Evolutionary conservation across 2,329 filamentous ascomycete species (phyloP).

Genomic region (Xylaria sp.): DNA sequence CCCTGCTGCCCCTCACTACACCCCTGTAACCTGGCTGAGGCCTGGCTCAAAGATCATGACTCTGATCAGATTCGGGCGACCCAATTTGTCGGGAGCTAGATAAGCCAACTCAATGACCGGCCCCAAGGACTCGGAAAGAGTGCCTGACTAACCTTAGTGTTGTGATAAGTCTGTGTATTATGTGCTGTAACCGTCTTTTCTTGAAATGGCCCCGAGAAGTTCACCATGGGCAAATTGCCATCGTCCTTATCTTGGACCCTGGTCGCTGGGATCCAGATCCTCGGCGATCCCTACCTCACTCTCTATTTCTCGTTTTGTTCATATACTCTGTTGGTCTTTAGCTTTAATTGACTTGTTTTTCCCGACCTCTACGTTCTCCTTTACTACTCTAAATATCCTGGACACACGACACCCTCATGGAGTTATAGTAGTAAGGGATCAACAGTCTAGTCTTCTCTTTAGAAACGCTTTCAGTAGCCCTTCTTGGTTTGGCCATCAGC

Average conservation of each 20-base stretch:
- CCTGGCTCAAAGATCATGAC: background rate
- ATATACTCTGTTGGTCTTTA: slow-evolving; percentile 6
- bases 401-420: slow-evolving; percentile 19
- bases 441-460: background rate
- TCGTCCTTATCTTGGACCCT: slow-evolving; percentile 21
- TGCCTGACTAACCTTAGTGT: background rate
- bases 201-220: background rate
- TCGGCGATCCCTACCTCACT: slow-evolving; percentile 12
- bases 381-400: background rate
- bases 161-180: background rate
- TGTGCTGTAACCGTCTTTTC: background rate
- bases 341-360: background rate
- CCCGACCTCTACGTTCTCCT: background rate
- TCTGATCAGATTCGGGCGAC: slow-evolving; percentile 1
- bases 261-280: slow-evolving; percentile 10
- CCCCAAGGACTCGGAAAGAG: slow-evolving; percentile 1
- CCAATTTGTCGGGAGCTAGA: slow-evolving; percentile 33
- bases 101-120: background rate
- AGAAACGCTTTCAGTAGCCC: background rate
- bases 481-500: background rate
- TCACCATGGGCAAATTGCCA: background rate
- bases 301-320: slow-evolving; percentile 5
- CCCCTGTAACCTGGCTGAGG: background rate
- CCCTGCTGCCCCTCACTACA: background rate
- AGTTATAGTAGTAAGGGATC: slow-evolving; percentile 24